Conservation (phyloP, 192 early-diverging fungal species). For the Coemansia sp. region DNA sequence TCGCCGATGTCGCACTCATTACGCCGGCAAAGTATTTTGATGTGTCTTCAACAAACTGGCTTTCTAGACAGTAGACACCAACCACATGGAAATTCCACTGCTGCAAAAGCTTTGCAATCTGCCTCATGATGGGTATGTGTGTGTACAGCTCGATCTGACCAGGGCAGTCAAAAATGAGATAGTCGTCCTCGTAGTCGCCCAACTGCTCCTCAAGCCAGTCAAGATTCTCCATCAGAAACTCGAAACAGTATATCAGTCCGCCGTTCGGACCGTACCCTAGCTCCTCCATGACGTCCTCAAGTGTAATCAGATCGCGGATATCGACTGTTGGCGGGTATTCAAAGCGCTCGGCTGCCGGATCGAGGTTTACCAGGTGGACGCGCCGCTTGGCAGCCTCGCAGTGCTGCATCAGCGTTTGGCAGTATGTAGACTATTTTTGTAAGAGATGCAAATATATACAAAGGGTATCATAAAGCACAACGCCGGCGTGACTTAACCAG, state of each 20-base stretch:
- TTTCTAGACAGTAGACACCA: conserved; percentile 91
- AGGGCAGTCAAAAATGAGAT: conserved; percentile 96
- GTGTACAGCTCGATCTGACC: conserved; percentile 99
- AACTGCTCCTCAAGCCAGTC: conserved; percentile 97
- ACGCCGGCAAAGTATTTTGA: conserved; percentile 97
- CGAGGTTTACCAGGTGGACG: conserved; percentile 94
- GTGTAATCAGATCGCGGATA: conserved; percentile 92
- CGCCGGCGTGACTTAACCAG: conserved; percentile 22
- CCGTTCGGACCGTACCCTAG: conserved; percentile 97
- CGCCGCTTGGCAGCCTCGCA: conserved; percentile 77
- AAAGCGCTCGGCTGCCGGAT: conserved; percentile 96
- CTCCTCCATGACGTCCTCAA: conserved; percentile 98
- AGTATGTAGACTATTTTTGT: conserved; percentile 79
- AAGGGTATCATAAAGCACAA: neutral
- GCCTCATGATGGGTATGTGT: conserved; percentile 93
- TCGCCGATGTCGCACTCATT: conserved; percentile 91
- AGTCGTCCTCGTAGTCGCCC: conserved; percentile 90
- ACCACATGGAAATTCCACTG: conserved; percentile 81
- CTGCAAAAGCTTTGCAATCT: conserved; percentile 65
- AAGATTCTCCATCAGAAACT: conserved; percentile 92
- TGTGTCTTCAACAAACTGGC: conserved; percentile 94
- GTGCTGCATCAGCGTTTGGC: conserved; percentile 92
- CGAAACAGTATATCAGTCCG: conserved; percentile 94
- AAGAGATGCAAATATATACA: too few relatives aligned
- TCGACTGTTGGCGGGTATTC: conserved; percentile 88